phyloP scores from a whole-genome alignment of 805 yeast species.

The Cyberlindnera meyerae region DNA sequence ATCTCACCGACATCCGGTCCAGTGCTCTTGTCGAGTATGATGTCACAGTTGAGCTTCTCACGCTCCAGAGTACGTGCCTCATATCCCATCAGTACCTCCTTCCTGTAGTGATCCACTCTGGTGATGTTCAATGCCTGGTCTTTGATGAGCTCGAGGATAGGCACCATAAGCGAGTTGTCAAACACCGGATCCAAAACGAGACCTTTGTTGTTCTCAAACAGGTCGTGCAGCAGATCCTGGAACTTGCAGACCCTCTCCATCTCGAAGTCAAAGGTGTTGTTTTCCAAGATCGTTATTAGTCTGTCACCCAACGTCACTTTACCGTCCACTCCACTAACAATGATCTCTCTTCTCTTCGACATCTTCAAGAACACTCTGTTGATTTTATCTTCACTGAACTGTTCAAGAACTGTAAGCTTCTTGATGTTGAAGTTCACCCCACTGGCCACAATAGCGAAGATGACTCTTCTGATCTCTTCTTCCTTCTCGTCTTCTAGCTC shows the following conservation, averaged over 20 bases:
- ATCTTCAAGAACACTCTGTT: conserved; percentile 37
- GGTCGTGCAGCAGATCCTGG: conserved; percentile 36
- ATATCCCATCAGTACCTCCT: conserved; percentile 52
- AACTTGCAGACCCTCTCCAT: conserved; percentile 47
- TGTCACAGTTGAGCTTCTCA: conserved; percentile 60
- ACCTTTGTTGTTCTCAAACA: conserved; percentile 47
- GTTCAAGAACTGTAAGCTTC: conserved; percentile 29
- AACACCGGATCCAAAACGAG: conserved; percentile 46
- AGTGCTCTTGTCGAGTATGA: conserved; percentile 37
- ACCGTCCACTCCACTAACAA: conserved; percentile 40
- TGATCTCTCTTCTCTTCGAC: conserved; percentile 50
- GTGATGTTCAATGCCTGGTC: conserved; percentile 36
- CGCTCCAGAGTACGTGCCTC: conserved; percentile 73
- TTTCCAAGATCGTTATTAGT: conserved; percentile 21
- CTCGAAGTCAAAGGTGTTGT: conserved; percentile 26
- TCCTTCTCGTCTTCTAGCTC: too few species aligned
- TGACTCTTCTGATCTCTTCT: conserved; percentile 27
- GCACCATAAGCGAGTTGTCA: conserved; percentile 58
- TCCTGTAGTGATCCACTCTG: conserved; percentile 52
- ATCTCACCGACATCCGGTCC: conserved; percentile 4
- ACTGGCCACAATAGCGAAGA: conserved; percentile 31
- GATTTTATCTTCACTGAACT: conserved; percentile 46
- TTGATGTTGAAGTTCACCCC: conserved; percentile 25
- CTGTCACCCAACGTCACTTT: conserved; percentile 31
- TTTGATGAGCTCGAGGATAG: conserved; percentile 52